Conservation (phyloP, 495 filamentous ascomycete species). For the Bathelium albidoporum region DNA sequence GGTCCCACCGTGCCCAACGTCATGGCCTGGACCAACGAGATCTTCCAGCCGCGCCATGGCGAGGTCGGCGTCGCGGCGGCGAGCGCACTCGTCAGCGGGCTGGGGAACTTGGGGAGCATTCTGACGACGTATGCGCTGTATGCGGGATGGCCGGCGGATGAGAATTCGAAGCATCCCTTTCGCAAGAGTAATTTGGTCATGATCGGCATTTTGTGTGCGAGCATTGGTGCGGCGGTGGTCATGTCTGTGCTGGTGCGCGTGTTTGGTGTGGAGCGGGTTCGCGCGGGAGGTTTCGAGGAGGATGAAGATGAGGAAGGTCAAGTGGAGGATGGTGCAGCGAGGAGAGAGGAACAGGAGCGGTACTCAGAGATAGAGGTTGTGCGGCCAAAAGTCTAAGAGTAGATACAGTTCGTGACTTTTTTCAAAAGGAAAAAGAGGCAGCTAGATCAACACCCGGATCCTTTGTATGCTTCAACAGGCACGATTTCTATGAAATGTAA, state of each 20-base stretch:
- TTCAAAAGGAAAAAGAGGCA: no score
- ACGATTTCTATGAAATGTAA: no score
- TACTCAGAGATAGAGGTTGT: background rate
- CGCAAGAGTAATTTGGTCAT: conserved; percentile 77
- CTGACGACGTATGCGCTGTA: conserved; percentile 85
- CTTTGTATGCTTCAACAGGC: no score
- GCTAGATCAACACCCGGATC: no score
- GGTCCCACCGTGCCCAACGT: conserved; percentile 85
- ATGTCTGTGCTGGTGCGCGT: background rate
- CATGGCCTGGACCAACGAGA: conserved; percentile 88
- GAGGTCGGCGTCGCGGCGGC: conserved; percentile 90
- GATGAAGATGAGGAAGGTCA: background rate
- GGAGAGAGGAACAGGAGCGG: background rate
- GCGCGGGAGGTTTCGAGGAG: no score
- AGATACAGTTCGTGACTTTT: no score
- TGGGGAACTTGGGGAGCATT: conserved; percentile 77
- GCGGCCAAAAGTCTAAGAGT: background rate
- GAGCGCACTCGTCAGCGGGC: conserved; percentile 71
- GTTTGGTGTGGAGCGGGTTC: background rate
- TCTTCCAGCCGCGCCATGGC: conserved; percentile 80
- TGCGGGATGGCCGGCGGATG: conserved; percentile 71
- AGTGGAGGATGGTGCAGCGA: background rate
- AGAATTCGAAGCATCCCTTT: conserved; percentile 59
- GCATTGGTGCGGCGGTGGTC: conserved; percentile 40
- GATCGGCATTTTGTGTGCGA: conserved; percentile 72